These are phyloP conservation scores for Talaromyces adpressus DNA, from an alignment of 495 filamentous ascomycete genomes.

Conservation along the genomic window DNA sequence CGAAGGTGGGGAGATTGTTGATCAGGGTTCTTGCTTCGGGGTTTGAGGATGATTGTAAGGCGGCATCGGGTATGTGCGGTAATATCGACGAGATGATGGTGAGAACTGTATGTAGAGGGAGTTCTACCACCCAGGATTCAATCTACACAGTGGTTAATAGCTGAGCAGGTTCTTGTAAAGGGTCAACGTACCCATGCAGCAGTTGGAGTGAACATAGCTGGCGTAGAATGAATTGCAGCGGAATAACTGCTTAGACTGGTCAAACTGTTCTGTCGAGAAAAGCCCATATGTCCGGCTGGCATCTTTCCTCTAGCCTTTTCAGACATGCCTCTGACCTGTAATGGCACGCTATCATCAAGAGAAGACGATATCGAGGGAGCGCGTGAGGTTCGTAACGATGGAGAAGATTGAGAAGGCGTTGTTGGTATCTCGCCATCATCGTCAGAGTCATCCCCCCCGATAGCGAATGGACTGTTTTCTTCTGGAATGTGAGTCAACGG, in stretches of 20 bases:
- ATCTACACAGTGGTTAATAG: constrained; percentile 49
- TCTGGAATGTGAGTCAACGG: constrained; percentile 75
- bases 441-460: constrained; percentile 84
- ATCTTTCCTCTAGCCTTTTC: constrained; percentile 97
- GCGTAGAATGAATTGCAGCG: constrained; percentile 39
- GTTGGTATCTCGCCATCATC: constrained; percentile 57
- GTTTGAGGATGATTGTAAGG: constrained; percentile 26
- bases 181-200: constrained; percentile 54
- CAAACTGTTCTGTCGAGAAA: constrained; percentile 88
- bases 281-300: constrained; percentile 75
- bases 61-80: constrained; percentile 37
- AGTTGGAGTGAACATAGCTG: constrained; percentile 70
- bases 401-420: constrained; percentile 65
- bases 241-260: constrained; percentile 70
- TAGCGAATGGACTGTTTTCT: constrained; percentile 71
- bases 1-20: constrained; percentile 50
- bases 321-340: constrained; percentile 91
- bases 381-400: constrained; percentile 62
- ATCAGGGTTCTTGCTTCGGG: constrained; percentile 33
- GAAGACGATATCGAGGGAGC: constrained; percentile 66
- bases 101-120: constrained; percentile 86
- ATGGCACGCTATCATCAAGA: constrained; percentile 74
- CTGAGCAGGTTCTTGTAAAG: constrained; percentile 11
- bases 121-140: constrained; percentile 85
- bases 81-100: constrained; percentile 60